These are phyloP conservation scores for Euclidium syriacum DNA, from an alignment of 345 rosid species.

Conservation along the genomic window DNA sequence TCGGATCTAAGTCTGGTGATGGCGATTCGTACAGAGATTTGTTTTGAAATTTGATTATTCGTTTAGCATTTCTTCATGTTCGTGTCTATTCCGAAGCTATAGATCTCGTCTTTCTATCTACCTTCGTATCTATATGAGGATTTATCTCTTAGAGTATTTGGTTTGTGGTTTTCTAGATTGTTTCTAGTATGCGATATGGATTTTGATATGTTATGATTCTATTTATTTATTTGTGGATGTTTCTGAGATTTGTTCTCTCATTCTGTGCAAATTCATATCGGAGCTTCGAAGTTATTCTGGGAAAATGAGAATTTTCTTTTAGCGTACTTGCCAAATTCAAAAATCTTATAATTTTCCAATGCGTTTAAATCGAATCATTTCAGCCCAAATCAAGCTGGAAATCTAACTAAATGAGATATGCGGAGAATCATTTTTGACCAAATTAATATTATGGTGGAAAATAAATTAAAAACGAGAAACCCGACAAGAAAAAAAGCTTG, in stretches of 20 bases:
- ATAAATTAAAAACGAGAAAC: not conserved
- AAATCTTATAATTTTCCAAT: no score
- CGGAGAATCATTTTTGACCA: no score
- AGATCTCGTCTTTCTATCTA: conserved; percentile 12
- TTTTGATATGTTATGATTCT: conserved; percentile 22
- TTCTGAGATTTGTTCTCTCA: not conserved
- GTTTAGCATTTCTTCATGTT: conserved; percentile 26
- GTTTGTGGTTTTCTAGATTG: conserved; percentile 7
- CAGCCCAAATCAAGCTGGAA: not conserved
- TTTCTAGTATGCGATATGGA: not conserved
- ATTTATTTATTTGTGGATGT: conserved; percentile 25
- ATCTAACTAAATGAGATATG: not conserved
- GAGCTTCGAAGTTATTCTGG: no score
- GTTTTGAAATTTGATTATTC: not conserved
- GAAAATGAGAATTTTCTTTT: no score
- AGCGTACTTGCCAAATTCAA: no score
- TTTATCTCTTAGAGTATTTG: conserved; percentile 1
- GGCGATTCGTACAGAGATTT: conserved; percentile 32
- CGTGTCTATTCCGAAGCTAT: conserved; percentile 32
- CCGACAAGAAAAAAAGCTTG: not conserved
- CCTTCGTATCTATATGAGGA: conserved; percentile 20
- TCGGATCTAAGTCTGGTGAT: conserved; percentile 42
- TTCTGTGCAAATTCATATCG: not conserved
- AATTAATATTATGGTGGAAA: not conserved
- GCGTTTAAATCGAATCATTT: not conserved